Evolutionary conservation across 2,329 filamentous ascomycete genomes (phyloP).

Genomic region (Xylariaceae sp.): DNA sequence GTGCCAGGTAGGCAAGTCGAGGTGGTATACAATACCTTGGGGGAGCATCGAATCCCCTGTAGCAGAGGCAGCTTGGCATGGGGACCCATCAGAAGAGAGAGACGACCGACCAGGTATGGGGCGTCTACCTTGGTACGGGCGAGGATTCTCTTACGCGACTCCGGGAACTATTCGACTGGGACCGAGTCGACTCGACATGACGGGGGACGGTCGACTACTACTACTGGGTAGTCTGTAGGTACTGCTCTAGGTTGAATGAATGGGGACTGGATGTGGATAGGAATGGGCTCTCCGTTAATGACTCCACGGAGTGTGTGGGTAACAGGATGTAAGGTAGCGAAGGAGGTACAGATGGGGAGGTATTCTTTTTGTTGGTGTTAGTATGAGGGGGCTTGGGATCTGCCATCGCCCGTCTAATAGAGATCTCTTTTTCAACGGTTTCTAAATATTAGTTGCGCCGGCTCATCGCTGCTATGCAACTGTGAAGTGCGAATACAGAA

Average conservation of each 20-base stretch:
- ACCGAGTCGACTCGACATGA: neutral
- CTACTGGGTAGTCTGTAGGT: too few relatives aligned
- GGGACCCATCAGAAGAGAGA: neutral
- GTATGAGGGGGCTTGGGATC: neutral
- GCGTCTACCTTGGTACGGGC: neutral
- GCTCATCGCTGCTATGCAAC: too few relatives aligned
- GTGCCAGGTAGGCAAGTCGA: conserved; percentile 2
- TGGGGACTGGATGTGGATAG: neutral
- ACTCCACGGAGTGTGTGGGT: conserved; percentile 1
- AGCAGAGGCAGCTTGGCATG: neutral
- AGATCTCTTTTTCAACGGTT: too few relatives aligned
- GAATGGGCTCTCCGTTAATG: neutral
- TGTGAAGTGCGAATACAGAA: too few relatives aligned
- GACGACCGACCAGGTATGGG: neutral
- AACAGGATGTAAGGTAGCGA: neutral
- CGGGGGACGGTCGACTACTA: neutral
- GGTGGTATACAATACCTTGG: conserved; percentile 6
- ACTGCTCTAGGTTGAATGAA: neutral
- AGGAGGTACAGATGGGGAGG: neutral
- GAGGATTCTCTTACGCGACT: neutral
- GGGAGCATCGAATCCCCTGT: conserved; percentile 5
- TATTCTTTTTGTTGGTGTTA: neutral
- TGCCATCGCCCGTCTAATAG: neutral
- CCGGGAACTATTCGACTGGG: neutral
- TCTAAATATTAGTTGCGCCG: too few relatives aligned